Evolutionary conservation across 1,139 yeast species (phyloP), one percentile per base, ranked within the genome.

Genomic region (Candida frijolesensis): DNA sequence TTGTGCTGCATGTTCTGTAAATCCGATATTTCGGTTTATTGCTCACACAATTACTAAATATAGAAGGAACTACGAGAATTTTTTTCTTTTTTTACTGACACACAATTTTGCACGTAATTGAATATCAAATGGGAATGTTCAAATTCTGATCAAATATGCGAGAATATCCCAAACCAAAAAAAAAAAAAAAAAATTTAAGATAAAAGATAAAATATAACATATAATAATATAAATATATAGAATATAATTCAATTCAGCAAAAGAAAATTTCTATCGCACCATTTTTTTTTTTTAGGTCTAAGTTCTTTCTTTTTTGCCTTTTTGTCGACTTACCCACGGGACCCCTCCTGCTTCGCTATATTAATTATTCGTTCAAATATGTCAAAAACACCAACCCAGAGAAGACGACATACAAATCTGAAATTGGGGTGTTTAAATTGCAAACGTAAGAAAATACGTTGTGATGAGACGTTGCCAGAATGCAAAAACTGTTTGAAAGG

Each of bases 401-500:
- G 79, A 49, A 65, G 74, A 51, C 68, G 61, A 54, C 80, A 76
- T 56, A 72, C 75, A 19, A 76, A 76, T 59, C 73, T 78, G 9
- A 74, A 71, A 54, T 57, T 66, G 45, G 82, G 82, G 1, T 78
- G 82, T 57, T 52, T 57, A 12, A 71, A 70, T 49, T 78, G 82
- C 61, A 77, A 76, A 55, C 61, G 69, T 44, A 68, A 78, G 54
- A 73, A 76, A 57, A 73, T 77, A 39, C 70, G 80, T 51, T 78
- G 82, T 60, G 79, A 77, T 55, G 82, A 78, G 58, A 67, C 64
- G 25, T 58, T 71, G 16, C 82, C 82, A 2, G 62, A 62, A 44
- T 77, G 81, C 62, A 59, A 58, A 15, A 75, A 75, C 54, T 77
- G 82, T 58, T 52, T 61, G 11, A 67, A 67, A 46, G 68, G 72